Evolutionary conservation across 352 stramenopile genomes (phyloP), one percentile per base, ranked within the genome.

Genomic region (Globisporangium irregulare): DNA sequence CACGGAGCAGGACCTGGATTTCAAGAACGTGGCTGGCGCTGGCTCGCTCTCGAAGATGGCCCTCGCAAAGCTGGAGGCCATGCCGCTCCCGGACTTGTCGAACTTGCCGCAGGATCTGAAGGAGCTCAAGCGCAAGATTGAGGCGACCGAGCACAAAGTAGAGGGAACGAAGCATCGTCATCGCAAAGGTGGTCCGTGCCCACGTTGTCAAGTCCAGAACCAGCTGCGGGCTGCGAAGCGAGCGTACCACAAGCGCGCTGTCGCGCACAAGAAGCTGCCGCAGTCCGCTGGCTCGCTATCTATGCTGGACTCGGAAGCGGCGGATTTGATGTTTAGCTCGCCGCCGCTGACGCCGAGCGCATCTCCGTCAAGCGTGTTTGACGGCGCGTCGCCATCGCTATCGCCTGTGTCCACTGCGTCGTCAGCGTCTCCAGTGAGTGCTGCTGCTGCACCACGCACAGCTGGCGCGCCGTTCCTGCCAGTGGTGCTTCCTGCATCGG

Each of bases 101-200:
- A 92, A 92, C 65, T 70, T 94, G 29, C 86, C 86, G 2, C 83
- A 92, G 69, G 86, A 94, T 53, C 70, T 94, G 24, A 88, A 88
- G 59, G 86, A 94, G 36, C 78, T 94, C 20, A 94, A 94, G 68
- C 82, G 84, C 60, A 94, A 94, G 66, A 94, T 94, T 70, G 86
- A 94, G 70, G 82, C 82, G 27, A 94, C 86, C 0, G 86, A 94
- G 69, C 79, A 89, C 75, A 92, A 92, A 71, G 86, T 94, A 24
- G 86, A 94, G 77, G 86, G 86, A 10, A 94, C 86, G n/a, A 94
- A 94, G 71, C 86, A 94, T 62, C 86, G 86, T 64, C 86, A 94
- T 69, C 86, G 86, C 71, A 94, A 94, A 71, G 86, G 86, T 38
- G 86, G 86, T 1, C 86, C 86, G 63, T 94, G 86, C 48, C 86